Evolutionary conservation across 225 moss, liverwort and hornwort species (phyloP), one percentile per base, ranked within the genome.

Genomic region (Marchantia paleacea): DNA sequence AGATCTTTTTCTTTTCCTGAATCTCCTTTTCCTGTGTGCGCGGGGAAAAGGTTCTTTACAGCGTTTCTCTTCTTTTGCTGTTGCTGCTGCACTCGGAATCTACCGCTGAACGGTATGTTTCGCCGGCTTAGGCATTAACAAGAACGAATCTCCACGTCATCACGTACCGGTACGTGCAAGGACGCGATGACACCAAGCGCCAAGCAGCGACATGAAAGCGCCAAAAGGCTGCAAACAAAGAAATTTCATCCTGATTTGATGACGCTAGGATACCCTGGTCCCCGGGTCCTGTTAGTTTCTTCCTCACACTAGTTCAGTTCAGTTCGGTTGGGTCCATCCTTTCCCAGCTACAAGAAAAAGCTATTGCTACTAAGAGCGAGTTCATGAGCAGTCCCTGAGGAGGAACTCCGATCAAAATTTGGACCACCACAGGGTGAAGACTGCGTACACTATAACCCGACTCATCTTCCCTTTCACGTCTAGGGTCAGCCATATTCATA

Each of bases 141-240:
- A 29, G 29, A 70, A 70, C 69, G 69, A 70, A 70, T 70, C 69
- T 70, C 48, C 69, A 70, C 16, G 69, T 70, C 69, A 70, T 70
- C 47, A 70, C 2, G 69, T 70, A 70, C 69, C 6, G 9, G 69
- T 70, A 70, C 69, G 47, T 49, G 69, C 47, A 70, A 48, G 69
- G 20, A 65, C 65, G 6, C 65, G 10, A 39, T 9, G 65, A 65
- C 65, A 65, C 65, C 65, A 9, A 24, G 25, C 65, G 25, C 65
- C 26, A 65, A 65, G 65, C 57, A 57, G 57, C 65, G 39, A 69
- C 31, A 69, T 47, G 9, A 69, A 47, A 47, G 31, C 31, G 8
- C 66, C 66, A 66, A 66, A 60, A 66, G 66, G 26, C 66, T 66
- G 66, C 66, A 26, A 28, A 66, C n/a, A 29, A 28, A 28, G 26